Percentiles rank a stretch among this genome's conserved stretches.
Conservation (phyloP, 805 yeast species). For the Metschnikowia kofuensis region DNA sequence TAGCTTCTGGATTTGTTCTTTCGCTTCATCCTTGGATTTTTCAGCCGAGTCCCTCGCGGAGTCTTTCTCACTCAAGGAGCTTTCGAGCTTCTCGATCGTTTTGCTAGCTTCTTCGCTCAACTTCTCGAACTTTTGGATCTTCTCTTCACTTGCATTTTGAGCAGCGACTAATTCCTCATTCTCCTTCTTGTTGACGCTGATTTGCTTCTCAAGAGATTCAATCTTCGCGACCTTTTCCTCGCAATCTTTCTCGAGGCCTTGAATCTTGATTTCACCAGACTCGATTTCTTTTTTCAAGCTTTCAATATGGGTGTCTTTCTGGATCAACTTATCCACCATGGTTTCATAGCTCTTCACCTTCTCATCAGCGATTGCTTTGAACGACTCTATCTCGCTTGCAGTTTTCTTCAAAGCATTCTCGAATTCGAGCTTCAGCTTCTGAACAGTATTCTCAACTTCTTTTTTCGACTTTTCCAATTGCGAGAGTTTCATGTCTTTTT, state of each 20-base stretch:
- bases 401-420: constrained; percentile 6
- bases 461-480: background rate
- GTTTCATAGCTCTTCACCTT: constrained; percentile 1
- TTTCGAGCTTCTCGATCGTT: constrained; percentile 5
- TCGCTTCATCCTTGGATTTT: background rate
- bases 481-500: constrained; percentile 19
- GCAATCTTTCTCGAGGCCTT: background rate
- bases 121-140: background rate
- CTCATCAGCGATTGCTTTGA: constrained; percentile 3
- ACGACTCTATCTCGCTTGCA: constrained; percentile 1
- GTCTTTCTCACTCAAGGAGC: constrained; percentile 1
- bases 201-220: constrained; percentile 1
- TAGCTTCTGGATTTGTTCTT: constrained; percentile 3
- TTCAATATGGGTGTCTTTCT: constrained; percentile 4
- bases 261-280: background rate
- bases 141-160: background rate
- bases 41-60: background rate
- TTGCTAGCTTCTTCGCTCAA: background rate
- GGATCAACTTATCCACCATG: constrained; percentile 7
- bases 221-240: constrained; percentile 6
- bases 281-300: constrained; percentile 3
- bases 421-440: constrained; percentile 6
- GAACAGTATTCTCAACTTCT: constrained; percentile 2
- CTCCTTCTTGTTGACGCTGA: background rate
- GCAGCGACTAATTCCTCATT: background rate